Evolutionary conservation across 2,329 filamentous ascomycete genomes (phyloP).

Genomic region (Plectosphaerella plurivora): DNA sequence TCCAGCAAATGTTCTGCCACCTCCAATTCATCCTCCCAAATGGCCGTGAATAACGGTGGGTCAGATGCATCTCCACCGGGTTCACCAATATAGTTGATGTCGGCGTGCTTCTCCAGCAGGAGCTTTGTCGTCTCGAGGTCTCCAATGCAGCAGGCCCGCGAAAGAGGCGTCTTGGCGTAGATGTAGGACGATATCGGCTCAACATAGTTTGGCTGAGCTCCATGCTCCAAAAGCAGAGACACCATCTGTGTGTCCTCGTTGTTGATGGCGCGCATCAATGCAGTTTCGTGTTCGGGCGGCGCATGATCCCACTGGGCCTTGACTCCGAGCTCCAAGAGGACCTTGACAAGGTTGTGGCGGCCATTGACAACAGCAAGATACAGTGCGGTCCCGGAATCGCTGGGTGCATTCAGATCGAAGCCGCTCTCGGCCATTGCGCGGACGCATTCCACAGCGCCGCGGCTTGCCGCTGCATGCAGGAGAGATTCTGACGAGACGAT

Average conservation of each 20-base stretch:
- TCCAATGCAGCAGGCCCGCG: not conserved
- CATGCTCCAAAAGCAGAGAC: constrained; percentile 2
- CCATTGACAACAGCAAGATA: not conserved
- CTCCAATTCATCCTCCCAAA: not conserved
- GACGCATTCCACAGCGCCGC: not conserved
- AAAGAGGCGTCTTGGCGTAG: not conserved
- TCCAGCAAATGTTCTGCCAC: not conserved
- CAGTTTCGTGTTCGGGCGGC: not conserved
- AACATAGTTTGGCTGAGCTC: not conserved
- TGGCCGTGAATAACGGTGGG: constrained; percentile 2
- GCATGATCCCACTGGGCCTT: not conserved
- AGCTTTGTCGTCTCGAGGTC: not conserved
- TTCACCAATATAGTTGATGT: not conserved
- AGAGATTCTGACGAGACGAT: no score
- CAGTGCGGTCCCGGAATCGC: not conserved
- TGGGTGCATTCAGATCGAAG: not conserved
- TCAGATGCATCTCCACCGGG: not conserved
- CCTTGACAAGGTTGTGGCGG: not conserved
- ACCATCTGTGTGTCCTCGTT: not conserved
- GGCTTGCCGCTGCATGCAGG: no score
- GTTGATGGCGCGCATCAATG: not conserved
- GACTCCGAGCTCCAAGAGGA: not conserved
- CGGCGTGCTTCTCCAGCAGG: not conserved
- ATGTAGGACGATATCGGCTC: not conserved
- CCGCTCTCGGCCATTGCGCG: not conserved